These are phyloP conservation scores for Corylus avellana DNA, from an alignment of 306 rosid species.

Conservation along the genomic window DNA sequence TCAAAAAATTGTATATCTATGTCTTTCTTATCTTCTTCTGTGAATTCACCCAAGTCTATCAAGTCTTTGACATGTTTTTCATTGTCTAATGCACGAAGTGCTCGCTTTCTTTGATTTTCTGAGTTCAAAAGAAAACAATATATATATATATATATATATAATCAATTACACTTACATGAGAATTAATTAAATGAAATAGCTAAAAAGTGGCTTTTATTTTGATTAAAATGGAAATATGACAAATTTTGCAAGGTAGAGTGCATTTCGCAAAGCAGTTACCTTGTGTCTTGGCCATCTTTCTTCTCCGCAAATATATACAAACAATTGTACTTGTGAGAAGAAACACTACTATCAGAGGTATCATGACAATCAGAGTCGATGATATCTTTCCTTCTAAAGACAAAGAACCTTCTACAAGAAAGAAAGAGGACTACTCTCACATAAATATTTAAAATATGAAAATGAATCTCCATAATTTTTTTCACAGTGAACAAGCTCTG, in stretches of 20 bases:
- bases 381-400: not conserved
- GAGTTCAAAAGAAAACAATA: not conserved
- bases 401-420: not conserved
- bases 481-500: not conserved
- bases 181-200: too few relatives aligned
- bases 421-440: not conserved
- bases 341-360: not conserved
- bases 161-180: too few relatives aligned
- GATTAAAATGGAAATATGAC: not conserved
- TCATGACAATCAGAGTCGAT: not conserved
- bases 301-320: not conserved
- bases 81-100: conserved; percentile 14
- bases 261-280: conserved; percentile 9
- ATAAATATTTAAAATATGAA: not conserved
- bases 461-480: too few relatives aligned
- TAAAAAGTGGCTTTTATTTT: not conserved
- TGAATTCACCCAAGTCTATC: conserved; percentile 26
- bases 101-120: conserved; percentile 14
- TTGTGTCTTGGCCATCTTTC: conserved; percentile 7
- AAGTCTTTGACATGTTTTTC: conserved; percentile 31
- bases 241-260: not conserved
- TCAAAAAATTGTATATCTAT: conserved; percentile 40
- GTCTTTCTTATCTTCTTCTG: conserved; percentile 34
- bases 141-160: too few relatives aligned
- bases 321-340: conserved; percentile 12